Conservation (phyloP, 2,329 filamentous ascomycete genomes). For the Achaetomium macrosporum region DNA sequence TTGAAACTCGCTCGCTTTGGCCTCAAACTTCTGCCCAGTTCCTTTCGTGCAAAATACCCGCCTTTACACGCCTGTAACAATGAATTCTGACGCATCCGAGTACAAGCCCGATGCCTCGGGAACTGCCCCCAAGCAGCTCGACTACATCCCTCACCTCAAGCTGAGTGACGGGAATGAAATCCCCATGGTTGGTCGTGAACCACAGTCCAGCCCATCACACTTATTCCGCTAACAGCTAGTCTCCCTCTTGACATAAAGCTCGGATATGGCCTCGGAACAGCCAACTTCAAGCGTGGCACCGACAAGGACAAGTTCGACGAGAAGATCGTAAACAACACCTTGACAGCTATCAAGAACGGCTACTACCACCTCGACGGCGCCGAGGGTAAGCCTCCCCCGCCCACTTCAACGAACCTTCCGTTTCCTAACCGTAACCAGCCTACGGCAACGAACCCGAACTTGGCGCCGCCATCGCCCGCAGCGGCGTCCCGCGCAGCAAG, state of each 20-base stretch:
- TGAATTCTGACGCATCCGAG: conserved; percentile 39
- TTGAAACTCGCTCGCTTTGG: neutral
- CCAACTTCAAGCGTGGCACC: conserved; percentile 49
- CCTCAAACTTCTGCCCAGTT: neutral
- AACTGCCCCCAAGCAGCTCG: conserved; percentile 36
- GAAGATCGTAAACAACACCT: conserved; percentile 42
- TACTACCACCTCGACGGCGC: conserved; percentile 71
- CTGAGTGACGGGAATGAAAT: conserved; percentile 70
- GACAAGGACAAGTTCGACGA: conserved; percentile 49
- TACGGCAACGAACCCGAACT: conserved; percentile 65
- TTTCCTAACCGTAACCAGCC: conserved; percentile 30
- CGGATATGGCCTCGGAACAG: conserved; percentile 67
- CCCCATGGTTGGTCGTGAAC: conserved; percentile 52
- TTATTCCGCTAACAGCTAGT: conserved; percentile 3
- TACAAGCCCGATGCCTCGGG: conserved; percentile 37
- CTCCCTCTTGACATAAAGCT: conserved; percentile 39
- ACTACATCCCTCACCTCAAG: conserved; percentile 53
- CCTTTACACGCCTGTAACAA: conserved; percentile 20
- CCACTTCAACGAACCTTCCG: neutral
- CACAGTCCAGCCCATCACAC: neutral
- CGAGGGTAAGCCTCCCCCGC: conserved; percentile 43
- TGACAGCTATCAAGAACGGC: conserved; percentile 61
- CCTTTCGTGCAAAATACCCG: too few species aligned
- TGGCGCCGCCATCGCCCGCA: conserved; percentile 63
- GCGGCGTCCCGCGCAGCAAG: conserved; percentile 57